Evolutionary conservation across 768 basidiomycete species (phyloP).

Genomic region (Pleurotus giganteus): DNA sequence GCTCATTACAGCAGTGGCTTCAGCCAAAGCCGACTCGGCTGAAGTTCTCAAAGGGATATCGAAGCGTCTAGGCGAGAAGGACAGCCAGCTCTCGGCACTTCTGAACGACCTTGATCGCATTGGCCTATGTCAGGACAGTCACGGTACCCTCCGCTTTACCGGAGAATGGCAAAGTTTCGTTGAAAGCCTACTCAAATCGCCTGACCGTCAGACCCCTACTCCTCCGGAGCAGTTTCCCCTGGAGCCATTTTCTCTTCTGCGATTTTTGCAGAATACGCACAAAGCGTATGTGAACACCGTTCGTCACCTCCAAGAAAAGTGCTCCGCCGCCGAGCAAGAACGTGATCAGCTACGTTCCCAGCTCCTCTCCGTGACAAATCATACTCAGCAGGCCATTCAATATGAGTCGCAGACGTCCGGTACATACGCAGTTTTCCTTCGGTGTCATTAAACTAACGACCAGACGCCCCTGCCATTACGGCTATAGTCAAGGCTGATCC

Average conservation of each 20-base stretch:
- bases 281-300: conserved; percentile 6
- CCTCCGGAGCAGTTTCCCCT: conserved; percentile 2
- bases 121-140: background rate
- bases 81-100: background rate
- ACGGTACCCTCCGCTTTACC: background rate
- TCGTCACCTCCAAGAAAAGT: conserved; percentile 1
- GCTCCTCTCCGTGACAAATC: background rate
- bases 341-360: background rate
- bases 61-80: conserved; percentile 2
- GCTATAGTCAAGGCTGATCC: too few relatives aligned
- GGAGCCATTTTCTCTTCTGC: background rate
- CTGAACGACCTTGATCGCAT: background rate
- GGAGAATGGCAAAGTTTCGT: conserved; percentile 7
- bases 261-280: conserved; percentile 1
- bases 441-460: background rate
- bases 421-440: background rate
- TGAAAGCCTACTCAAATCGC: background rate
- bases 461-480: background rate
- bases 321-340: background rate
- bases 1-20: background rate
- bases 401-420: background rate
- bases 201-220: background rate
- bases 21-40: background rate
- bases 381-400: background rate
- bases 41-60: background rate